These are phyloP conservation scores for Leptographium galeiforme DNA, from an alignment of 2,329 filamentous ascomycete species.

Conservation along the genomic window DNA sequence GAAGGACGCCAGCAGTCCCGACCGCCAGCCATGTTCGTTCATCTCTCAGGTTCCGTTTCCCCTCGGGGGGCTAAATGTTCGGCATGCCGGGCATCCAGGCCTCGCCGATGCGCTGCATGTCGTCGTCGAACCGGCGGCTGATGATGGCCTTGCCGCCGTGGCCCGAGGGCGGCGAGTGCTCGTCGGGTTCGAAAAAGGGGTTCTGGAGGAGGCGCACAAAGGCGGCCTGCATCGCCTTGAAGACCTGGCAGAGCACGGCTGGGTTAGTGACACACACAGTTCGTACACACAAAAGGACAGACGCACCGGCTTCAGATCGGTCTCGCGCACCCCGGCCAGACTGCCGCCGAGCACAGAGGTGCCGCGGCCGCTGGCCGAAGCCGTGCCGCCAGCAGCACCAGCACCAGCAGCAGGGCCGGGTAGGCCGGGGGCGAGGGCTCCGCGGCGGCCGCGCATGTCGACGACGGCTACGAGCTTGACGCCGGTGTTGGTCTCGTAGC, in stretches of 20 bases:
- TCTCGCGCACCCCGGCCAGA: conserved; percentile 57
- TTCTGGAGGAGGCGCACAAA: conserved; percentile 85
- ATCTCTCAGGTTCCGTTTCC: too few species aligned
- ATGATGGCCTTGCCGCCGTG: conserved; percentile 57
- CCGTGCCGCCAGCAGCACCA: background rate
- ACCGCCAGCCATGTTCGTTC: too few species aligned
- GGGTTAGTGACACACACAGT: background rate
- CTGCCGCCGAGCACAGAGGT: conserved; percentile 14
- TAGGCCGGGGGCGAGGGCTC: conserved; percentile 5
- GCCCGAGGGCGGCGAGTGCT: conserved; percentile 50
- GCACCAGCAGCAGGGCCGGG: background rate
- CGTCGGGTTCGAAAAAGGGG: conserved; percentile 86
- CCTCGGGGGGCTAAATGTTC: conserved; percentile 27
- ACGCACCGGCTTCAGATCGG: conserved; percentile 71
- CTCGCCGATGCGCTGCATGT: conserved; percentile 78
- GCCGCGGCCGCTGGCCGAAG: conserved; percentile 2
- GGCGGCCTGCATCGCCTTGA: conserved; percentile 81
- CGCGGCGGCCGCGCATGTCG: conserved; percentile 66
- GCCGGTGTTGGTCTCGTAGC: conserved; percentile 92
- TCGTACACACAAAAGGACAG: background rate
- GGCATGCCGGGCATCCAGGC: conserved; percentile 64
- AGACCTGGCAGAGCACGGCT: conserved; percentile 30
- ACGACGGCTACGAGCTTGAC: conserved; percentile 83
- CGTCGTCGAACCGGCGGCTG: conserved; percentile 65
- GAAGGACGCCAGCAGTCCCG: too few species aligned